Base-by-base conservation (phyloP, 805 yeast genomes). In the Candida namnaoensis region DNA sequence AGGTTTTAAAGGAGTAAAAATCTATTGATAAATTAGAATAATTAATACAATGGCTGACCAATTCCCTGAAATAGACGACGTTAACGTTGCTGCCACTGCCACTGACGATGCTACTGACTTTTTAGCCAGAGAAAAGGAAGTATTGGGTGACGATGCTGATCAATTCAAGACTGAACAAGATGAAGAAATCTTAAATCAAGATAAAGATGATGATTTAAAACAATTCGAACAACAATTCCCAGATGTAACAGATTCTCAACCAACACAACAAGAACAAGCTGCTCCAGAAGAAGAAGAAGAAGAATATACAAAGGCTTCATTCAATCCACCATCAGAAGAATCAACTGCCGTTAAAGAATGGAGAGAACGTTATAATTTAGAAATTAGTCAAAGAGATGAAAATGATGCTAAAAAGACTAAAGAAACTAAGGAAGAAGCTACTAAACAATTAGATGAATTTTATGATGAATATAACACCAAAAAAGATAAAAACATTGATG, bases 391-490 rank as follows among this genome's bases (percentile, higher is more conserved):
- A 55, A 76, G 95, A 57, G 98, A 91, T 56, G 80, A 74, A 50
- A 77, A 76, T 47, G 81, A 83, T 51, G 67, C 66, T 19, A 67
- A 76, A 50, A 83, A 77, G 59, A 76, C 82, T 56, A 68, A 68
- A 28, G 87, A 80, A 45, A 72, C 88, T 44, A 74, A 82, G 42
- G 74, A 76, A 40, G 81, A 82, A 47, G 98, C 98, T 9, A 76
- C 78, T 55, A 78, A 80, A 58, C 80, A 88, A 41, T 78, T 88
- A 55, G 96, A 91, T 60, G 95, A 85, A 48, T 91, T 91, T 62
- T 91, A 91, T 62, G 95, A 87, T 53, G 82, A 81, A 57, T 91
- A 91, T 71, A 88, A 87, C 66, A 69, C 72, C 57, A 90, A 90
- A 68, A 83, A 80, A 62, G 91, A 87, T 41, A 74, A 74, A 49